Conservation (phyloP, 768 basidiomycete genomes). For the Kwoniella shandongensis region DNA sequence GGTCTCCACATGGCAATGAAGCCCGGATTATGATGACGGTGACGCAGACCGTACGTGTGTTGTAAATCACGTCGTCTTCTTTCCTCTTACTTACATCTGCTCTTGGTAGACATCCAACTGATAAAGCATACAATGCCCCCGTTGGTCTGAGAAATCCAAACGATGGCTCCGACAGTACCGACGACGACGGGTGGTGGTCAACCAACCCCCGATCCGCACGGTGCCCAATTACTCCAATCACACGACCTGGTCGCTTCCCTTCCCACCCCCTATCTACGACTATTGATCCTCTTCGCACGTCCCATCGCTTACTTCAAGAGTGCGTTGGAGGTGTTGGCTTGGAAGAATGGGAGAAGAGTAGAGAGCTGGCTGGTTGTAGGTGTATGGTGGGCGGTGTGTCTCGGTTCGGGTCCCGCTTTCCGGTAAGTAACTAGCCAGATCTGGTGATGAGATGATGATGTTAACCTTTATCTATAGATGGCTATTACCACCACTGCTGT, state of each 20-base stretch:
- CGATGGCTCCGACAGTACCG: constrained; percentile 13
- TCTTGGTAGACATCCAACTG: too few species aligned
- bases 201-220: constrained; percentile 1
- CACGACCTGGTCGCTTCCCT: constrained; percentile 40
- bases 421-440: constrained; percentile 56
- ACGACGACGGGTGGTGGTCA: constrained; percentile 2
- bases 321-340: constrained; percentile 40
- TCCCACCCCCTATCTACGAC: constrained; percentile 47
- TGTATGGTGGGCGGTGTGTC: constrained; percentile 74
- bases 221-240: constrained; percentile 19
- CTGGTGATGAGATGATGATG: not conserved
- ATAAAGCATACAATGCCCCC: too few species aligned
- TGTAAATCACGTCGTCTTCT: too few species aligned
- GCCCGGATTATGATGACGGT: too few species aligned
- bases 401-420: constrained; percentile 61
- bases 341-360: constrained; percentile 43
- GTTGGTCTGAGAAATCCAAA: too few species aligned
- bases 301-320: constrained; percentile 32
- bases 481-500: constrained; percentile 61
- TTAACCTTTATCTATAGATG: constrained; percentile 55
- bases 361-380: constrained; percentile 62
- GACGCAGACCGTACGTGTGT: too few species aligned
- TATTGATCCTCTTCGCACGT: constrained; percentile 44
- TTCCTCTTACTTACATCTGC: too few species aligned
- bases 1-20: too few species aligned